These are phyloP conservation scores for Maudiozyma humilis DNA, from an alignment of 1,139 yeast species.

Conservation along the genomic window DNA sequence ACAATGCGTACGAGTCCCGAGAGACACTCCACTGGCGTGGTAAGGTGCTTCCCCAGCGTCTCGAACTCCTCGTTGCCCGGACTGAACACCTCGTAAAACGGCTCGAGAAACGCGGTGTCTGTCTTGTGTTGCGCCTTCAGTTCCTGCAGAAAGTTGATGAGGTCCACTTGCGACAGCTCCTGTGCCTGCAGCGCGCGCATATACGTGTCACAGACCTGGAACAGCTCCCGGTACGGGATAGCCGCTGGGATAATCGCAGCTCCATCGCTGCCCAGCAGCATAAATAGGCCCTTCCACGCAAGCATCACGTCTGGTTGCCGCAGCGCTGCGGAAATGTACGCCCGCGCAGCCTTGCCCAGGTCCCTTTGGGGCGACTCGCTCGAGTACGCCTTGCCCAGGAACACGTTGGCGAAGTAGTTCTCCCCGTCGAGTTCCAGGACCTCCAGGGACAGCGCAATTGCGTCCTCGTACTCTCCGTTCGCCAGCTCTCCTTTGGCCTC, in stretches of 20 bases:
- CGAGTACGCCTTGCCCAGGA: conserved; percentile 35
- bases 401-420: conserved; percentile 59
- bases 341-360: conserved; percentile 36
- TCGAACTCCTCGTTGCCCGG: conserved; percentile 62
- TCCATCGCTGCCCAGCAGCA: conserved; percentile 26
- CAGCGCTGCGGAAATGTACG: conserved; percentile 50
- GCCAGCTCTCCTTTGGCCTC: conserved; percentile 54
- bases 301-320: conserved; percentile 47
- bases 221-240: conserved; percentile 38
- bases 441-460: conserved; percentile 44
- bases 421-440: conserved; percentile 47
- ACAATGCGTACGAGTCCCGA: conserved; percentile 42
- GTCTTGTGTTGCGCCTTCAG: conserved; percentile 37
- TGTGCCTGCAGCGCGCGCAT: conserved; percentile 34
- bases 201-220: conserved; percentile 39
- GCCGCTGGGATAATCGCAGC: conserved; percentile 24
- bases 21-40: conserved; percentile 45
- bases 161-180: conserved; percentile 41
- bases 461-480: conserved; percentile 49
- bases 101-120: conserved; percentile 32
- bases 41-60: conserved; percentile 45
- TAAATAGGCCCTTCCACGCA: conserved; percentile 78
- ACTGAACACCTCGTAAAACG: conserved; percentile 44
- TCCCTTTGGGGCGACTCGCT: conserved; percentile 5
- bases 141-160: conserved; percentile 39